Percentiles rank a stretch among this genome's conserved stretches.
Evolutionary conservation across 2,329 filamentous ascomycete genomes (phyloP).

Genomic region (Monascus ruber): DNA sequence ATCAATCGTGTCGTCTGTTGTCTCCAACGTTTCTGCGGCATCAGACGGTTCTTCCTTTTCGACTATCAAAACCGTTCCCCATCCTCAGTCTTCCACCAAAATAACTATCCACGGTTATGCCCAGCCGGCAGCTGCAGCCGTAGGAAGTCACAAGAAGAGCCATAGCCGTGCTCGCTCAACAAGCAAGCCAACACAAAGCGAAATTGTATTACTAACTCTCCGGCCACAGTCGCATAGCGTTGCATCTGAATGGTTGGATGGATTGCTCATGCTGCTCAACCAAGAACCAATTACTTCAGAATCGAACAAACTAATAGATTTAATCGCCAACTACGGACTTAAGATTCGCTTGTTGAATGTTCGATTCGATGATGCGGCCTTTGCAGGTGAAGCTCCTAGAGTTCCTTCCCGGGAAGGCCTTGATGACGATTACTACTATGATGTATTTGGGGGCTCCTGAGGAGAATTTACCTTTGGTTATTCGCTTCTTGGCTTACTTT

Average conservation of each 20-base stretch:
- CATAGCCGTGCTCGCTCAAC: constrained; percentile 19
- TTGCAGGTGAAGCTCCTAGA: constrained; percentile 56
- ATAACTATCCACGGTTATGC: constrained; percentile 79
- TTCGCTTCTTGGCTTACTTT: constrained; percentile 2
- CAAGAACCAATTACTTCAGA: constrained; percentile 95
- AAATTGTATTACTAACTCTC: constrained; percentile 69
- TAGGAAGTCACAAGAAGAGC: constrained; percentile 23
- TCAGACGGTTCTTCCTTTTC: constrained; percentile 39
- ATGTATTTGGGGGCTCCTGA: constrained; percentile 44
- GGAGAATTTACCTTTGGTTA: constrained; percentile 1
- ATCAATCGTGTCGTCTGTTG: constrained; percentile 77
- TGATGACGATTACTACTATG: constrained; percentile 90
- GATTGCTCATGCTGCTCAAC: constrained; percentile 84
- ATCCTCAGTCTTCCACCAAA: constrained; percentile 50
- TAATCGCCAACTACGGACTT: constrained; percentile 81
- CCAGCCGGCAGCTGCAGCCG: constrained; percentile 15
- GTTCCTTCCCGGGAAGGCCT: constrained; percentile 75
- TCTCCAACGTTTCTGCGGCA: constrained; percentile 74
- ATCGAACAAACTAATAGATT: constrained; percentile 75
- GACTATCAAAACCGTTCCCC: constrained; percentile 35
- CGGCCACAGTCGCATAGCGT: constrained; percentile 68
- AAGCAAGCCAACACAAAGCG: constrained; percentile 38
- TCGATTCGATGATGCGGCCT: constrained; percentile 67
- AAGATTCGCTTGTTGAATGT: constrained; percentile 91
- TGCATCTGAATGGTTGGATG: constrained; percentile 94